Evolutionary conservation across 1,284 basidiomycete genomes (phyloP).

Genomic region (Termitomyces sp.): DNA sequence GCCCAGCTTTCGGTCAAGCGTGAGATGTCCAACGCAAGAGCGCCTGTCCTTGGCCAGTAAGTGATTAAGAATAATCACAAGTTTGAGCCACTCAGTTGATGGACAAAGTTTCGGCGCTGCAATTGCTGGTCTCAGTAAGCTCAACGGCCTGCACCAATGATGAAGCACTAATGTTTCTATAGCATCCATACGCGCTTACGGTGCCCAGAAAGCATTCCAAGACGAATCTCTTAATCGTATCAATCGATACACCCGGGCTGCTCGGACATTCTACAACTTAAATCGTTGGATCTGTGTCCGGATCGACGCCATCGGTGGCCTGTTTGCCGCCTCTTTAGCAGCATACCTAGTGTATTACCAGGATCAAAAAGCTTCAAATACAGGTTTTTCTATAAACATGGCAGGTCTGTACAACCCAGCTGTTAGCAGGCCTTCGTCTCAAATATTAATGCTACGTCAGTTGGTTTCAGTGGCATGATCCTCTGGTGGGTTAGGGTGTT

Average conservation of each 20-base stretch:
- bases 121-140: conserved; percentile 58
- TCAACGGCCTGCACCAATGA: background rate
- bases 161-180: conserved; percentile 4
- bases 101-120: conserved; percentile 52
- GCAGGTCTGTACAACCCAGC: conserved; percentile 24
- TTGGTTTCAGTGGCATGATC: conserved; percentile 52
- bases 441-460: conserved; percentile 23
- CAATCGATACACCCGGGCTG: conserved; percentile 35
- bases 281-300: conserved; percentile 43
- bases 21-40: conserved; percentile 66
- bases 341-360: conserved; percentile 47
- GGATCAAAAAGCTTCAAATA: conserved; percentile 39
- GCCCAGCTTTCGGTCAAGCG: conserved; percentile 74
- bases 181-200: conserved; percentile 57
- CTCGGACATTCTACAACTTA: conserved; percentile 38
- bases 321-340: conserved; percentile 50
- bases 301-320: conserved; percentile 40
- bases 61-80: conserved; percentile 9
- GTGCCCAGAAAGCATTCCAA: conserved; percentile 33
- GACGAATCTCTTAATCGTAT: conserved; percentile 33
- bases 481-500: conserved; percentile 48
- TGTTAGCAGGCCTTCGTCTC: background rate
- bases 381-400: conserved; percentile 54
- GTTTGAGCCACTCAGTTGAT: background rate
- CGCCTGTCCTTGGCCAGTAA: conserved; percentile 62